A percentile compares a stretch with the other conserved stretches of the same genome.
phyloP scores from a whole-genome alignment of 2,329 filamentous ascomycete genomes.

The Exutisphaerella laricina region DNA sequence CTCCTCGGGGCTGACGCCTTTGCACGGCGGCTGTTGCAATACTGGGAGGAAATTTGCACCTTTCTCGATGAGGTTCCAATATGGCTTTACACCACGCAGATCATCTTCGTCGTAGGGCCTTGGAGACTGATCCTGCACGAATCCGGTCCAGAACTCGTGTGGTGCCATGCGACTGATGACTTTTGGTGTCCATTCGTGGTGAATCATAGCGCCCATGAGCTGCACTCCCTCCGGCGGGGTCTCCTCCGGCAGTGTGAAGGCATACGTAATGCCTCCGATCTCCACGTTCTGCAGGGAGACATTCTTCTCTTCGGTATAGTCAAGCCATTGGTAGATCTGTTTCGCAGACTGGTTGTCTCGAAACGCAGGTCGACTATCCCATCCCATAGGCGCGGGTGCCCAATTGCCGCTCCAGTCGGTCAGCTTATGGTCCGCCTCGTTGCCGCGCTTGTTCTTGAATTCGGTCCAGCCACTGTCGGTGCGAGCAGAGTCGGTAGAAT shows the following conservation, averaged over 20 bases:
- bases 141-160: slow-evolving; percentile 28
- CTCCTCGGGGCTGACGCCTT: slow-evolving; percentile 29
- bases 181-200: slow-evolving; percentile 30
- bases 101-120: slow-evolving; percentile 25
- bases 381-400: slow-evolving; percentile 44
- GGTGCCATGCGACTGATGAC: slow-evolving; percentile 19
- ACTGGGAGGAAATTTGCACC: slow-evolving; percentile 14
- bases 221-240: slow-evolving; percentile 4
- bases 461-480: slow-evolving; percentile 18
- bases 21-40: slow-evolving; percentile 15
- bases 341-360: slow-evolving; percentile 20
- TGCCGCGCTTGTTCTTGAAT: slow-evolving; percentile 10
- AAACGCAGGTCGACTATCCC: slow-evolving; percentile 36
- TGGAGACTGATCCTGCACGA: slow-evolving; percentile 21
- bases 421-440: slow-evolving; percentile 11
- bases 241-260: slow-evolving; percentile 12
- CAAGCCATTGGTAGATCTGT: slow-evolving; percentile 28
- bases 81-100: slow-evolving; percentile 26
- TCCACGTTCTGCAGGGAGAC: slow-evolving; percentile 9
- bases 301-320: slow-evolving; percentile 7
- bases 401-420: slow-evolving; percentile 43
- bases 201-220: slow-evolving; percentile 26
- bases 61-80: slow-evolving; percentile 28
- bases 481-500: slow-evolving; percentile 14
- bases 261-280: slow-evolving; percentile 16